phyloP scores from a whole-genome alignment of 2,329 filamentous ascomycete species.

The Pseudogymnoascus sp. region DNA sequence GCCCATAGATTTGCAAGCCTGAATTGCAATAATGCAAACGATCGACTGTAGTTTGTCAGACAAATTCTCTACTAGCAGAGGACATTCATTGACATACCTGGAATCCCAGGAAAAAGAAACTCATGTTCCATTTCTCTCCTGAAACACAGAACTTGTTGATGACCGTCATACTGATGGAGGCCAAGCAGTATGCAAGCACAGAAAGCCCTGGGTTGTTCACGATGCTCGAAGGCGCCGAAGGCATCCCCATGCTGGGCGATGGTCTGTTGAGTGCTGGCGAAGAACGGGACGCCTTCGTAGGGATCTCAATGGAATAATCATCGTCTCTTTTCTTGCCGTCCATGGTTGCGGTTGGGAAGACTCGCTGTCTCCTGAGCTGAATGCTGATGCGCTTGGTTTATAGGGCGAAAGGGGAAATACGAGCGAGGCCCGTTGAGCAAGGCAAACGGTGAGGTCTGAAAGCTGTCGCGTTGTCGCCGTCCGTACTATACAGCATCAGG shows the following conservation, averaged over 20 bases:
- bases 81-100: conserved; percentile 56
- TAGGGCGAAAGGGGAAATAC: neutral
- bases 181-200: conserved; percentile 82
- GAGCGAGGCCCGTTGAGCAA: neutral
- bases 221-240: conserved; percentile 31
- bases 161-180: conserved; percentile 99
- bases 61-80: neutral
- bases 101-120: conserved; percentile 86
- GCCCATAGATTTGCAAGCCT: conserved; percentile 69
- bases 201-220: conserved; percentile 72
- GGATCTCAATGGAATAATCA: conserved; percentile 65
- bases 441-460: conserved; percentile 5
- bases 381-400: neutral
- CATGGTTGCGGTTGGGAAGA: conserved; percentile 43
- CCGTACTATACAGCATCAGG: neutral
- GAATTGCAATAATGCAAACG: conserved; percentile 80
- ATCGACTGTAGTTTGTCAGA: conserved; percentile 52
- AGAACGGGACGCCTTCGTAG: conserved; percentile 42
- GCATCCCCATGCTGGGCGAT: conserved; percentile 32
- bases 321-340: conserved; percentile 81
- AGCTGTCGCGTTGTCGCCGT: neutral
- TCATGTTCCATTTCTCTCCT: conserved; percentile 84
- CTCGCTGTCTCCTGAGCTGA: conserved; percentile 4
- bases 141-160: conserved; percentile 98
- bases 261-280: conserved; percentile 30